Conservation (phyloP, 306 rosid genomes). For the Inga leiocalycina region DNA sequence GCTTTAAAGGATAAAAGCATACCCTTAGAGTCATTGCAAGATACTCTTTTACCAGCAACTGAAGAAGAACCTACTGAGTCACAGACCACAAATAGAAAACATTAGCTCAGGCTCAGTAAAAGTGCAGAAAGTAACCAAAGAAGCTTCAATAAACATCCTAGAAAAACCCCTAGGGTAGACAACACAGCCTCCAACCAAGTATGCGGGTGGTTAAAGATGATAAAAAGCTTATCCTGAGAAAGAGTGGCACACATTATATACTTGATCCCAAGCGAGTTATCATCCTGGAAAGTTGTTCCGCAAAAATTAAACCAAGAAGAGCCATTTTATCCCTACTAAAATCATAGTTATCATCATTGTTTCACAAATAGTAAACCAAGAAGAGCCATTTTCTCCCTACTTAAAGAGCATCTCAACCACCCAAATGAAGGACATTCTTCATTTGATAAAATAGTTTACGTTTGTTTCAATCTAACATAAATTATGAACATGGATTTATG, state of each 20-base stretch:
- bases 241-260: background rate
- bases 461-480: background rate
- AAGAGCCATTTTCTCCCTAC: conserved; percentile 7
- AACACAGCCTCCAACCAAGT: conserved; percentile 71
- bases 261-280: background rate
- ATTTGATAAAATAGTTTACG: background rate
- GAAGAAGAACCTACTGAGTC: conserved; percentile 63
- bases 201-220: conserved; percentile 32
- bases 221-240: conserved; percentile 36
- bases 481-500: no score
- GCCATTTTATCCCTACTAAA: background rate
- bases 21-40: conserved; percentile 74
- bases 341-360: background rate
- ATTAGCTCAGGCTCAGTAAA: conserved; percentile 29
- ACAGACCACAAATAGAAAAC: conserved; percentile 20
- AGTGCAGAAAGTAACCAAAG: conserved; percentile 28
- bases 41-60: conserved; percentile 66
- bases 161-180: conserved; percentile 84
- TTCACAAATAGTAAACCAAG: background rate
- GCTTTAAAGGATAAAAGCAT: conserved; percentile 31
- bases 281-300: background rate
- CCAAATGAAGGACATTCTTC: conserved; percentile 1
- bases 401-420: background rate
- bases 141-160: conserved; percentile 56
- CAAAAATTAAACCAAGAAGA: conserved; percentile 3